Base-by-base conservation (phyloP, 2,329 filamentous ascomycete genomes). In the Clonostachys sp. region DNA sequence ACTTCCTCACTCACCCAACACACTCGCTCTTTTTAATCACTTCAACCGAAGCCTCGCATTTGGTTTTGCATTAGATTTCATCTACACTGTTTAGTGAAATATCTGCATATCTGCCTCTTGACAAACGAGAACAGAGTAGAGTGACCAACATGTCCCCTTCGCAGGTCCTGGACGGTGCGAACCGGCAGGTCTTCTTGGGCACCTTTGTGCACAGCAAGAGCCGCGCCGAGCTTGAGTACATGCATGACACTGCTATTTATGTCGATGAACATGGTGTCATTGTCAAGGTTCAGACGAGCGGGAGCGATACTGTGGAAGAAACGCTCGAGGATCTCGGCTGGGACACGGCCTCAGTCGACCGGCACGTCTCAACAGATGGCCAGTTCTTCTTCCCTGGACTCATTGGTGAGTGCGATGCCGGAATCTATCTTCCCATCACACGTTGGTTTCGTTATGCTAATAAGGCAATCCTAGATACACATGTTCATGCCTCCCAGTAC, bases 401-500 rank as follows among this genome's bases (percentile, higher is more conserved):
- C 60, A 83, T 94, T 50, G 86, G 85, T 87, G 63, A 55, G 74
- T 63, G 44, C 12, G 5, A 18, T 33, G 17, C 44, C 24, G 24
- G 4, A 30, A 10, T 30, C 8, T 10, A 30, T 30, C 4, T 18
- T 14, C 13, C 14, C 14, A 18, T 13, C 39, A 20, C 24, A 24
- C 24, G 36, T 33, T 12, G 34, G 14, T 24, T 42, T 17, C 20
- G 41, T 20, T 30, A 13, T 20, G 41, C 13, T n/a, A 18, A 20
- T 42, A 6, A 42, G 35, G 34, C 14, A 34, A 20, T 16, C 20
- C n/a, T 52, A 92, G 92, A 99, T 66, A 96, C 94, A 1, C 94
- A 99, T 64, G 87, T 96, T 49, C 94, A 99, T 64, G 94, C 94
- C 9, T 81, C 91, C 0, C 94, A 99, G 70, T 96, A 96, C 59